Base-by-base conservation (phyloP, 1,139 yeast species). In the Suhomyces bokatorum region DNA sequence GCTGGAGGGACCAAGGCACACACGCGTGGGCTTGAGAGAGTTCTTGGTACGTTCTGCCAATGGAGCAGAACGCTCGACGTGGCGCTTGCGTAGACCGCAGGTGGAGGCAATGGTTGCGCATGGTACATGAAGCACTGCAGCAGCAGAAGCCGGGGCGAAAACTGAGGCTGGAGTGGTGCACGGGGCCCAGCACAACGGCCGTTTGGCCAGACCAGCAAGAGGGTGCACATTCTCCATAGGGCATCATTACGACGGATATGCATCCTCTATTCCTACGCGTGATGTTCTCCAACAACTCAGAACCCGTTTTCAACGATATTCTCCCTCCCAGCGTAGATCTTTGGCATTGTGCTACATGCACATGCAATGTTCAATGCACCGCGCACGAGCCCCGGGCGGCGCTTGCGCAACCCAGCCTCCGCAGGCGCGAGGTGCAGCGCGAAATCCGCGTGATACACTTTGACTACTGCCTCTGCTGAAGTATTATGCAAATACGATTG, bases 401-500 rank as follows among this genome's bases (percentile, higher is more conserved):
- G 17, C 17, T 24, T 13, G 29, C 16, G 35, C 35, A n/a, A 24
- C 12, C 14, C 27, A 26, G 31, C 38, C 38, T 13, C 32, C 17
- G 14, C 29, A 12, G 24, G 32, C 30, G 38, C 38, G 16, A 15
- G 26, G 32, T 28, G 38, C 14, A 26, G 29, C 26, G 38, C 11
- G 38, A n/a, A 26, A 12, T 28, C 37, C 32, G 32, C 13, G 39
- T 20, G 33, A 15, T 29, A 15, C 33, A 22, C 39, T 26, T 27
- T 34, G 29, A 27, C 17, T 22, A 24, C 17, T 20, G 35, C 35
- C 28, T 7, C 13, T n/a, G 13, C 40, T 40, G 44, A 44, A 33
- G 42, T 44, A 44, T 44, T 44, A 34, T 44, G 40, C 47, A 44
- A 44, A 32, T 37, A 44, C 44, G 44, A 37, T 15, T 16, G 13